These are phyloP conservation scores for Paecilomyces sp. DNA, from an alignment of 2,329 filamentous ascomycete species.

Conservation along the genomic window DNA sequence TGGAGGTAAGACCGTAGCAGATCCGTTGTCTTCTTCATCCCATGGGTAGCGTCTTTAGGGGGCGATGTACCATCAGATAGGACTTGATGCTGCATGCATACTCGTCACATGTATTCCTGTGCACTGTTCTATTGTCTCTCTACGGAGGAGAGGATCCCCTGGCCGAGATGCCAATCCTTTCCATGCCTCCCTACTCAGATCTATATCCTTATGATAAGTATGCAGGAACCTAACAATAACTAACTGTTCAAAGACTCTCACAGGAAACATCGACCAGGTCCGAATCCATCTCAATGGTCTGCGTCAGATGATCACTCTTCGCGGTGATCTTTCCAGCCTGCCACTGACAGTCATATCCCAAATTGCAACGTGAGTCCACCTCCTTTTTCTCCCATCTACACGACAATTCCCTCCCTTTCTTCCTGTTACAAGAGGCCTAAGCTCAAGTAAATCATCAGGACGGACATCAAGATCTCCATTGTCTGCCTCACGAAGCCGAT, in stretches of 20 bases:
- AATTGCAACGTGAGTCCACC: not conserved
- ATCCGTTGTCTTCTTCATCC: not conserved
- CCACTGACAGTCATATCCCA: not conserved
- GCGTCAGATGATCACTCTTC: not conserved
- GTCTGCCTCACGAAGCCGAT: not conserved
- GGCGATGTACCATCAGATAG: not conserved
- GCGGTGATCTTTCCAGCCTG: not conserved
- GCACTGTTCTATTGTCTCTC: not conserved
- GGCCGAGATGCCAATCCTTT: not conserved
- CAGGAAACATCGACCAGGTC: not conserved
- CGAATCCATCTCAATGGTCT: not conserved
- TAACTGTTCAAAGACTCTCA: not conserved
- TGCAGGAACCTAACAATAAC: not conserved
- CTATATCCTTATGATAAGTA: not conserved
- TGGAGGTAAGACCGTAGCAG: not conserved
- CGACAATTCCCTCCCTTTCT: not conserved
- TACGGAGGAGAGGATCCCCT: not conserved
- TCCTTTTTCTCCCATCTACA: not conserved
- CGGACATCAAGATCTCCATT: not conserved
- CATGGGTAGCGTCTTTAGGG: not conserved
- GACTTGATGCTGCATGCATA: not conserved
- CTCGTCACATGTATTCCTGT: not conserved
- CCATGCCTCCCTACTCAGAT: not conserved
- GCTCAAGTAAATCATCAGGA: not conserved
- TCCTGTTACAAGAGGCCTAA: not conserved